phyloP scores from a whole-genome alignment of 768 basidiomycete species.

The Termitomyces sp. region DNA sequence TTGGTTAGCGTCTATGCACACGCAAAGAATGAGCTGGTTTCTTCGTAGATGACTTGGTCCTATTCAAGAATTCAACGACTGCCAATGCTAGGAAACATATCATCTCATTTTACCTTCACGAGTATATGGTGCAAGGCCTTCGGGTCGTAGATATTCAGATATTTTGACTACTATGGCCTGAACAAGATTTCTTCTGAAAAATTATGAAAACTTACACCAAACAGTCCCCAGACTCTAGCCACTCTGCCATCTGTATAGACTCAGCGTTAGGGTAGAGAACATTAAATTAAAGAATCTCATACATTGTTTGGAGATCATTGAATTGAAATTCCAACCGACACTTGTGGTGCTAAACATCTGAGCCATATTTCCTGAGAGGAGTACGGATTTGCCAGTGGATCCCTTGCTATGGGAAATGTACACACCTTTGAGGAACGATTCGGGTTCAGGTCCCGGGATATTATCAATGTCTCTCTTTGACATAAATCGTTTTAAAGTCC shows the following conservation, averaged over 20 bases:
- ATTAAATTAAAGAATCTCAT: neutral
- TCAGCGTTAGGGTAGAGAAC: neutral
- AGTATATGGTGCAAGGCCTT: constrained; percentile 1
- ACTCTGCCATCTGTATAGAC: constrained; percentile 1
- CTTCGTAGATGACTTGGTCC: neutral
- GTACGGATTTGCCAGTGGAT: neutral
- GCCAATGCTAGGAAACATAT: neutral
- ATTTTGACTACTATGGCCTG: neutral
- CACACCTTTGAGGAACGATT: constrained; percentile 1
- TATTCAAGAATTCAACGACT: neutral
- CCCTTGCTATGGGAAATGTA: neutral
- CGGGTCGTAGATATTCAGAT: neutral
- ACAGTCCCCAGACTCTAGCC: neutral
- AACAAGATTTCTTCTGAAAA: neutral
- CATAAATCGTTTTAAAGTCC: neutral
- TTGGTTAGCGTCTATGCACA: neutral
- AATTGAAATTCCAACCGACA: neutral
- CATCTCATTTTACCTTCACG: neutral
- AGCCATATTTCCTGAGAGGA: neutral
- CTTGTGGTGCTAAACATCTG: neutral
- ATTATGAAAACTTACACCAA: neutral
- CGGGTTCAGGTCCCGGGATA: neutral
- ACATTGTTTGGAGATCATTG: constrained; percentile 1
- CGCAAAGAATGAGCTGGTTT: constrained; percentile 2
- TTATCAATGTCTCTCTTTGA: neutral